These are phyloP conservation scores for Lactifluus subvellereus DNA, from an alignment of 768 basidiomycete species.

Conservation along the genomic window DNA sequence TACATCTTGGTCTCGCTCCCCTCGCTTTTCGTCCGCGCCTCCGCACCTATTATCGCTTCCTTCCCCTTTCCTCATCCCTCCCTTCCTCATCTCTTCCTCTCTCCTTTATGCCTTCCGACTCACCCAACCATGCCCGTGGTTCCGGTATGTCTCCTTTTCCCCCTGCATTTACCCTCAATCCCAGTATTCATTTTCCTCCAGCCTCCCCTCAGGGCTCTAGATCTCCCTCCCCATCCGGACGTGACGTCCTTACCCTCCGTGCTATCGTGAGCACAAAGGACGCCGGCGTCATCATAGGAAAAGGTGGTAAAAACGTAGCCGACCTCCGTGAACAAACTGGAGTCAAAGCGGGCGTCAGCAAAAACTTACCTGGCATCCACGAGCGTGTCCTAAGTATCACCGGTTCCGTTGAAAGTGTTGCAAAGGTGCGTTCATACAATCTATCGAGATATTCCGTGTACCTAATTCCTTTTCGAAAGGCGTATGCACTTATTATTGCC, in stretches of 20 bases:
- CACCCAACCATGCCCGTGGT: constrained; percentile 43
- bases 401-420: constrained; percentile 87
- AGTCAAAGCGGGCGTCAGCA: constrained; percentile 98
- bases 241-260: constrained; percentile 82
- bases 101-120: constrained; percentile 60
- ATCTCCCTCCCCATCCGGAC: constrained; percentile 63
- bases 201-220: constrained; percentile 63
- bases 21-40: constrained; percentile 16
- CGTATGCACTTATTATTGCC: constrained; percentile 90
- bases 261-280: constrained; percentile 97
- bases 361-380: constrained; percentile 95
- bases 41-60: constrained; percentile 13
- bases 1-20: background rate
- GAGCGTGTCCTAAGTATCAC: constrained; percentile 95
- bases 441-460: constrained; percentile 14
- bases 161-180: constrained; percentile 23
- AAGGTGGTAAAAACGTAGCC: constrained; percentile 95
- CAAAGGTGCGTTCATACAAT: constrained; percentile 54
- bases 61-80: constrained; percentile 27
- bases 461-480: constrained; percentile 41
- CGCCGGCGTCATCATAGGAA: constrained; percentile 95
- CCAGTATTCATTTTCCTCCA: constrained; percentile 31
- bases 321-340: constrained; percentile 92
- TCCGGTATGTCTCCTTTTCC: constrained; percentile 39
- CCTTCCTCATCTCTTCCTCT: constrained; percentile 28